These are phyloP conservation scores for Cryptococcus deneoformans DNA, from an alignment of 1,284 basidiomycete species.

Conservation along the genomic window DNA sequence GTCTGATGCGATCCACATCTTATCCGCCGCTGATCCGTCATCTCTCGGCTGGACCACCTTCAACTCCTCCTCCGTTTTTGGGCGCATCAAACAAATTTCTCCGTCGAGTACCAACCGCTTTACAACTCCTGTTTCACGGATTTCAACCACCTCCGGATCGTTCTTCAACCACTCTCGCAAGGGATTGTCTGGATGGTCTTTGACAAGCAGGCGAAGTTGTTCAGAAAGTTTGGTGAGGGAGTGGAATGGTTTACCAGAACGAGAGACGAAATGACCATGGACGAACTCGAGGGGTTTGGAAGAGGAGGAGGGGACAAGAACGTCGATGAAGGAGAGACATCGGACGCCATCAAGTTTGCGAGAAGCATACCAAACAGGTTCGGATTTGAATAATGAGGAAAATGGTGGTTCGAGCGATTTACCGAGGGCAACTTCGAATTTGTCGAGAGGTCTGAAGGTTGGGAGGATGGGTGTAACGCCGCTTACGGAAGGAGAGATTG, in stretches of 20 bases:
- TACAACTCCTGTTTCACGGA: slow-evolving; percentile 4
- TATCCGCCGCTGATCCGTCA: slow-evolving; percentile 5
- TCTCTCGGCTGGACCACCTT: slow-evolving; percentile 6
- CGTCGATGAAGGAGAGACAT: slow-evolving; percentile 37
- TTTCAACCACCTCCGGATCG: slow-evolving; percentile 12
- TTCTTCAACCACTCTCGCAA: slow-evolving; percentile 10
- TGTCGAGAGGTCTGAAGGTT: slow-evolving; percentile 3
- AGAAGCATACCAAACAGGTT: slow-evolving; percentile 37
- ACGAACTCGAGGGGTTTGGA: slow-evolving; percentile 5
- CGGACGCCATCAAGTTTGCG: slow-evolving; percentile 48
- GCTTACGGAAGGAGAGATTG: not conserved
- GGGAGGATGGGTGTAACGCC: slow-evolving; percentile 9
- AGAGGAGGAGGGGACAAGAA: slow-evolving; percentile 13
- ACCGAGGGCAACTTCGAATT: slow-evolving; percentile 36
- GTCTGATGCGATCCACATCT: slow-evolving; percentile 22
- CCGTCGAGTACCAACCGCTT: slow-evolving; percentile 46
- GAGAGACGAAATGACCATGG: slow-evolving; percentile 26
- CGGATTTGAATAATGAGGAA: slow-evolving; percentile 13
- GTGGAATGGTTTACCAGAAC: slow-evolving; percentile 34
- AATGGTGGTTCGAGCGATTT: slow-evolving; percentile 30
- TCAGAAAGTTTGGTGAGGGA: slow-evolving; percentile 26
- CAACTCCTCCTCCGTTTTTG: slow-evolving; percentile 4
- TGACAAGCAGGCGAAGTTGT: slow-evolving; percentile 18
- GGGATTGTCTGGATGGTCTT: slow-evolving; percentile 9
- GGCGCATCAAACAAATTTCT: slow-evolving; percentile 42